A percentile compares a stretch with the other conserved stretches of the same genome.
These are phyloP conservation scores for Penicillium sp. DNA, from an alignment of 2,329 filamentous ascomycete species.

Conservation along the genomic window DNA sequence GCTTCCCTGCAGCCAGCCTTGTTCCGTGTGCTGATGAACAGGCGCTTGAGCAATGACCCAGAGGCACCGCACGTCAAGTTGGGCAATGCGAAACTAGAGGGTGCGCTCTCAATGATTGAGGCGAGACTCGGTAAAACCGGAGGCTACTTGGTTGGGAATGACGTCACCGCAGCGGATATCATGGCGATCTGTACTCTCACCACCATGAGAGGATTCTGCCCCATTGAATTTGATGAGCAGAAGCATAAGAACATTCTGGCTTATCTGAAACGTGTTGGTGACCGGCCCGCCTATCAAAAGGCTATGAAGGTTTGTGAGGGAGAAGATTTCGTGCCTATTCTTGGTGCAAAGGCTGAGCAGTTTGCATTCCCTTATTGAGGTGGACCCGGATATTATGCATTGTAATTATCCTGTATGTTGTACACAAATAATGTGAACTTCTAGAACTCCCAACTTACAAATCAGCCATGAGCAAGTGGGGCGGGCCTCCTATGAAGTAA, in stretches of 20 bases:
- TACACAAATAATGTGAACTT: background rate
- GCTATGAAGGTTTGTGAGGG: slow-evolving; percentile 24
- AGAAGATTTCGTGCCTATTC: slow-evolving; percentile 20
- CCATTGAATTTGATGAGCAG: slow-evolving; percentile 15
- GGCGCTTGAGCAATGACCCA: background rate
- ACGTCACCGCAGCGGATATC: slow-evolving; percentile 23
- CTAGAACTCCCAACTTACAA: background rate
- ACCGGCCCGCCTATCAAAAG: slow-evolving; percentile 21
- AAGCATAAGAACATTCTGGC: slow-evolving; percentile 20
- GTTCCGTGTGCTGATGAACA: slow-evolving; percentile 14
- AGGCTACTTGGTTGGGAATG: slow-evolving; percentile 20
- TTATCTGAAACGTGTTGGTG: slow-evolving; percentile 20
- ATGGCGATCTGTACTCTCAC: slow-evolving; percentile 22
- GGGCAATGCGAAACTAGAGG: slow-evolving; percentile 7
- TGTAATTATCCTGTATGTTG: background rate
- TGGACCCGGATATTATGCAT: background rate
- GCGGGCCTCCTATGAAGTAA: no score
- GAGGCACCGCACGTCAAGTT: background rate
- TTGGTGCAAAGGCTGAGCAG: slow-evolving; percentile 13
- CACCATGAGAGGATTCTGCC: slow-evolving; percentile 22
- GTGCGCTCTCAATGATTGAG: slow-evolving; percentile 16
- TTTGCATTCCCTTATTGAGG: slow-evolving; percentile 14
- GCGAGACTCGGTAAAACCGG: slow-evolving; percentile 18
- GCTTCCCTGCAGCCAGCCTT: slow-evolving; percentile 19
- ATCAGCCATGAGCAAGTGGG: background rate